phyloP scores from a whole-genome alignment of 2,329 filamentous ascomycete species.

The Exserohilum rostratum region DNA sequence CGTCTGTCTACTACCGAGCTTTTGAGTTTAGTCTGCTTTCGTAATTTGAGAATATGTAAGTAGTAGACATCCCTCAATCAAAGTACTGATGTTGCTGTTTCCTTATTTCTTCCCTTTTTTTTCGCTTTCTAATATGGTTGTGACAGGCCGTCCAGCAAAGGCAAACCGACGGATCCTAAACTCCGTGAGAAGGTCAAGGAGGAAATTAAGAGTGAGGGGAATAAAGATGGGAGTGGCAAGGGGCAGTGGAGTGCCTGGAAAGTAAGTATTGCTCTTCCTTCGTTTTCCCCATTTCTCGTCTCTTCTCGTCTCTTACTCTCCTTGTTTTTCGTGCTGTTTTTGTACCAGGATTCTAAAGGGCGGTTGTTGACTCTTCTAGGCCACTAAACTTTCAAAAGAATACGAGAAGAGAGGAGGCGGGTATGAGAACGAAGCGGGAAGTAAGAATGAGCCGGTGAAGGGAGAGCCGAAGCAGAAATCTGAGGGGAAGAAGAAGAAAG shows the following conservation, averaged over 20 bases:
- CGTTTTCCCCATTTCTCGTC: no score
- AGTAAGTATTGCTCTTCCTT: no score
- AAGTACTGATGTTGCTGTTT: no score
- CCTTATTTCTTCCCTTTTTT: no score
- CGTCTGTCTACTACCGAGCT: no score
- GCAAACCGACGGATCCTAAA: slow-evolving; percentile 55
- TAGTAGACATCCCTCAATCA: no score
- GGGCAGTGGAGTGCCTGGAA: slow-evolving; percentile 57
- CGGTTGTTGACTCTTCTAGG: slow-evolving; percentile 27
- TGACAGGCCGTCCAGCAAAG: slow-evolving; percentile 49
- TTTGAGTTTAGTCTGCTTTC: no score
- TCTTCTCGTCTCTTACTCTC: background rate
- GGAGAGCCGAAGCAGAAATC: slow-evolving; percentile 44
- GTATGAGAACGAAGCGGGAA: slow-evolving; percentile 52
- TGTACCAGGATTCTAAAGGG: no score
- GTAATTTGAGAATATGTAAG: no score
- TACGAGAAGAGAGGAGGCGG: slow-evolving; percentile 49
- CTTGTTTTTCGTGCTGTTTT: background rate
- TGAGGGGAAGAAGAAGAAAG: slow-evolving; percentile 15
- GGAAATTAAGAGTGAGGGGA: slow-evolving; percentile 53
- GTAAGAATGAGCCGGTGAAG: slow-evolving; percentile 54
- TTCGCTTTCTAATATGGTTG: background rate
- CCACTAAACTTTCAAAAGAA: slow-evolving; percentile 52
- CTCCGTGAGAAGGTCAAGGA: slow-evolving; percentile 54
- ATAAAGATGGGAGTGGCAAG: slow-evolving; percentile 55